A percentile compares a stretch with the other conserved stretches of the same genome.
Evolutionary conservation across 352 stramenopile species (phyloP).

Genomic region (Phytopythium chamaehyphon): DNA sequence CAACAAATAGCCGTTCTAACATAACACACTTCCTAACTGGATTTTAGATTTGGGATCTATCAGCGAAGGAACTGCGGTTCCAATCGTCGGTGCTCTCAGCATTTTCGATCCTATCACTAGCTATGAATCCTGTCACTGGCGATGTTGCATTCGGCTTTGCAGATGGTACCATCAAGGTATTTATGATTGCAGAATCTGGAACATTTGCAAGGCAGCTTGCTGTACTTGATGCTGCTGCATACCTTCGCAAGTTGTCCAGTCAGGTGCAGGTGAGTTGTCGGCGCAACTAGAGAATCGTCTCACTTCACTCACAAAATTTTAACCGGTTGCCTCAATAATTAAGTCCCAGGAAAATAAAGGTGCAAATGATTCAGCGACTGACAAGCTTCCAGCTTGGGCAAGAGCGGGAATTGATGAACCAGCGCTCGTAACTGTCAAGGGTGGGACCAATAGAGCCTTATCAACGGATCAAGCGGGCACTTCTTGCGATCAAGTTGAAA

Average conservation of each 20-base stretch:
- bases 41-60: conserved; percentile 73
- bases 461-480: background rate
- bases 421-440: conserved; percentile 1
- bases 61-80: conserved; percentile 54
- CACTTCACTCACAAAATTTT: no score
- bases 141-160: conserved; percentile 69
- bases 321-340: background rate
- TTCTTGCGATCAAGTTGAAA: conserved; percentile 17
- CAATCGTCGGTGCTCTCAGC: conserved; percentile 76
- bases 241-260: conserved; percentile 29
- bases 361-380: conserved; percentile 17
- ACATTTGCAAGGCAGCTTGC: conserved; percentile 51
- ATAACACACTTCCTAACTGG: background rate
- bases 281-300: no score
- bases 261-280: conserved; percentile 35
- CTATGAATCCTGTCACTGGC: conserved; percentile 55
- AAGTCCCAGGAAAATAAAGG: background rate
- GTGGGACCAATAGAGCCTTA: background rate
- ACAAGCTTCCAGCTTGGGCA: conserved; percentile 62
- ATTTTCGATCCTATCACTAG: conserved; percentile 63
- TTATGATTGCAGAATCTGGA: conserved; percentile 33
- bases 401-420: conserved; percentile 16
- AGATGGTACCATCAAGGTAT: conserved; percentile 61
- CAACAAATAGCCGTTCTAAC: background rate
- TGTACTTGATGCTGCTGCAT: conserved; percentile 39